These are phyloP conservation scores for Paratinospora sagittata DNA, from an alignment of 164 flowering plant genomes.

Conservation along the genomic window DNA sequence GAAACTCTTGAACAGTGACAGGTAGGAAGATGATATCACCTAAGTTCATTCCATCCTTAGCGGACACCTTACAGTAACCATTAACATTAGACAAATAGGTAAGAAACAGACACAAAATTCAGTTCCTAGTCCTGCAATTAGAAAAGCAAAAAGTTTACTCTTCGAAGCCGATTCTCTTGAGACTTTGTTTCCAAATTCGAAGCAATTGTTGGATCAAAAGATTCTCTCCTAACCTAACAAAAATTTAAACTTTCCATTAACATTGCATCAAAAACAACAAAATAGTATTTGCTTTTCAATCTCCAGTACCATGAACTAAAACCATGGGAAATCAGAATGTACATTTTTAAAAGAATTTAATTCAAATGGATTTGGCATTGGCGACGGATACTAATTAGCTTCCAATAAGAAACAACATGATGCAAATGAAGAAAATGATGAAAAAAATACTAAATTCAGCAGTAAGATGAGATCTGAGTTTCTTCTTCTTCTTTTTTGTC, in stretches of 20 bases:
- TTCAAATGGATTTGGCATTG: background rate
- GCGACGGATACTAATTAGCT: too few relatives aligned
- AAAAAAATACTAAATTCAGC: too few relatives aligned
- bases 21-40: conserved; percentile 87
- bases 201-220: conserved; percentile 10
- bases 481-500: too few relatives aligned
- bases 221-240: conserved; percentile 67
- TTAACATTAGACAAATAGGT: background rate
- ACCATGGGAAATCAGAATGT: background rate
- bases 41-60: conserved; percentile 57
- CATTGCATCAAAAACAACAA: background rate
- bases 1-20: conserved; percentile 39
- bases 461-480: too few relatives aligned
- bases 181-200: conserved; percentile 15
- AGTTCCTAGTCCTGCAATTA: background rate
- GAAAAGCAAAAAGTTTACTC: conserved; percentile 36
- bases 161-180: conserved; percentile 34
- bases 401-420: background rate
- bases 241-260: background rate
- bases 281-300: background rate
- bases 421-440: background rate
- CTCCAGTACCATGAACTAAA: background rate
- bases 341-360: background rate
- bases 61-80: conserved; percentile 52
- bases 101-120: background rate